These are phyloP conservation scores for Pilatotrama ljubarskyi DNA, from an alignment of 768 basidiomycete genomes.

Conservation along the genomic window DNA sequence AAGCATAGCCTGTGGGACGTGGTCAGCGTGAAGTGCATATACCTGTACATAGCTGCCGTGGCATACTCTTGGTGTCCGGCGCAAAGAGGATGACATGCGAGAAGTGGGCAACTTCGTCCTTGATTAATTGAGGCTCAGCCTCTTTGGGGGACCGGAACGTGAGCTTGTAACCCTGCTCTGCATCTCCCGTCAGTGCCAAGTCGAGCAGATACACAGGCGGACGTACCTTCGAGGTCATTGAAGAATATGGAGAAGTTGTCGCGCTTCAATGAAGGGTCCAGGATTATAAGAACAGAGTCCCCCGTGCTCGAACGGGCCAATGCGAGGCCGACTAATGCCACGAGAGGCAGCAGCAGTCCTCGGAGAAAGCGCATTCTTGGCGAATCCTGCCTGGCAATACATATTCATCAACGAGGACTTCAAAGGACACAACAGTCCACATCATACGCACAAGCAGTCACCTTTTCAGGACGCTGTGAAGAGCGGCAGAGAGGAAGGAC, in stretches of 20 bases:
- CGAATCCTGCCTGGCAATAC: neutral
- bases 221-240: slow-evolving; percentile 67
- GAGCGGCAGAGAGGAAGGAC: neutral
- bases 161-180: slow-evolving; percentile 82
- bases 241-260: slow-evolving; percentile 83
- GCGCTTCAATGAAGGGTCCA: slow-evolving; percentile 70
- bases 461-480: neutral
- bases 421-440: neutral
- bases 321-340: slow-evolving; percentile 15
- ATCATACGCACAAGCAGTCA: neutral
- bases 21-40: neutral
- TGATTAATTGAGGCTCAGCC: slow-evolving; percentile 59
- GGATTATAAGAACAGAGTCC: slow-evolving; percentile 79
- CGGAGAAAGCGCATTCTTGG: slow-evolving; percentile 21
- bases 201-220: neutral
- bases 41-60: neutral
- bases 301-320: slow-evolving; percentile 64
- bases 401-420: neutral
- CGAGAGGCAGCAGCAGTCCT: slow-evolving; percentile 17
- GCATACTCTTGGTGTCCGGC: slow-evolving; percentile 81
- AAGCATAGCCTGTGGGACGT: slow-evolving; percentile 34
- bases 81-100: slow-evolving; percentile 87
- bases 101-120: slow-evolving; percentile 74
- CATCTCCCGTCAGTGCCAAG: neutral
- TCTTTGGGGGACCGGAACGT: slow-evolving; percentile 87